A percentile compares a stretch with the other conserved stretches of the same genome.
Conservation (phyloP, 2,329 filamentous ascomycete genomes). For the Hymenoscyphus infarciens region DNA sequence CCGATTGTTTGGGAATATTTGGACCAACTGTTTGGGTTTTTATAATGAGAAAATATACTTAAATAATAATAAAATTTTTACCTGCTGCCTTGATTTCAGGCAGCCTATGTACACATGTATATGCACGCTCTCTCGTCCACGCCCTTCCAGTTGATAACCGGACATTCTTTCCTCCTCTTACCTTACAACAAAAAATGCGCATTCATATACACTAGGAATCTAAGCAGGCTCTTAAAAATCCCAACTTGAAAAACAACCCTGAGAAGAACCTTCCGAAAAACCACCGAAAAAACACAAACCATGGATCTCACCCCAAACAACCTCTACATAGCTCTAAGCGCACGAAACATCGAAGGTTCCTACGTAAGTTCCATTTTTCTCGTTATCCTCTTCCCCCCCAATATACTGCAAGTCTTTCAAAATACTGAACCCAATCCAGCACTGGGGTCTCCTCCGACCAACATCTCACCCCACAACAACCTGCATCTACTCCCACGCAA, state of each 20-base stretch:
- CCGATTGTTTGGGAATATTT: too few species aligned
- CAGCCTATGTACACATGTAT: background rate
- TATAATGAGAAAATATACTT: too few species aligned
- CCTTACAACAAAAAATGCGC: too few species aligned
- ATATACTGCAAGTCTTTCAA: background rate
- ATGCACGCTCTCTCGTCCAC: background rate
- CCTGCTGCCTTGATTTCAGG: too few species aligned
- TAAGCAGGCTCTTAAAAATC: background rate
- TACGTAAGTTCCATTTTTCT: constrained; percentile 1
- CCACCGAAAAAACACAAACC: background rate
- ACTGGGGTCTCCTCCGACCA: background rate
- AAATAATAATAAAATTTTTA: too few species aligned
- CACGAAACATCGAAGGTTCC: background rate
- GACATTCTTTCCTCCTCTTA: background rate
- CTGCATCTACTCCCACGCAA: background rate
- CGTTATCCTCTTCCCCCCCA: background rate
- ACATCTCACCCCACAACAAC: background rate
- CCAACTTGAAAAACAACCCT: background rate
- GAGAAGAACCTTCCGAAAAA: background rate
- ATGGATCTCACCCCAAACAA: constrained; percentile 9
- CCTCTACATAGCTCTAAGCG: constrained; percentile 6
- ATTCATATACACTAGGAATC: too few species aligned
- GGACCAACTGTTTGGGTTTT: too few species aligned
- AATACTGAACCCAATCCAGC: background rate
- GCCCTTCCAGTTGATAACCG: background rate